phyloP scores from a whole-genome alignment of 2,329 filamentous ascomycete species.

The Venturia oleaginea region DNA sequence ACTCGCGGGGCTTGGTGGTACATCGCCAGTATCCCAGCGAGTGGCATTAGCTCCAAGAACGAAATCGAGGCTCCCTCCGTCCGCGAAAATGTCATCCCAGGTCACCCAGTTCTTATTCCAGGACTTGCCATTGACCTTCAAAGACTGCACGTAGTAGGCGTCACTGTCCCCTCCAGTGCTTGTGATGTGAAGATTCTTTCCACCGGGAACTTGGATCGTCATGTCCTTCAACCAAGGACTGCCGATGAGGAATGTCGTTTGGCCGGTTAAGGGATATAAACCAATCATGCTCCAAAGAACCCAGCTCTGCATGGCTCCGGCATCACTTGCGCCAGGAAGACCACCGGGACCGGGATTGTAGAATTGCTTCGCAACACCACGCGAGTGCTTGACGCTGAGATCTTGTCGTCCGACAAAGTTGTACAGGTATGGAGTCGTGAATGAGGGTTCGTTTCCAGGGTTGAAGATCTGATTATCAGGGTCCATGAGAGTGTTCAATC shows the following conservation, averaged over 20 bases:
- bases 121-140: slow-evolving; percentile 53
- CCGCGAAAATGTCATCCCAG: slow-evolving; percentile 57
- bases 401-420: slow-evolving; percentile 57
- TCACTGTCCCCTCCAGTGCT: slow-evolving; percentile 41
- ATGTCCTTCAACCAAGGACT: slow-evolving; percentile 37
- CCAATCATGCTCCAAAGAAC: slow-evolving; percentile 45
- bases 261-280: slow-evolving; percentile 58
- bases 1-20: slow-evolving; percentile 51
- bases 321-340: slow-evolving; percentile 61
- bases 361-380: slow-evolving; percentile 49
- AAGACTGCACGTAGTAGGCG: slow-evolving; percentile 52
- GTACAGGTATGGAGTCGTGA: slow-evolving; percentile 60
- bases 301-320: slow-evolving; percentile 65
- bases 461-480: slow-evolving; percentile 52
- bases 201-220: slow-evolving; percentile 48
- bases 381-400: slow-evolving; percentile 49
- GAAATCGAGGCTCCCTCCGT: slow-evolving; percentile 56
- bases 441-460: slow-evolving; percentile 58
- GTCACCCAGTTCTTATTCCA: slow-evolving; percentile 59
- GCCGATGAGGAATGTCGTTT: slow-evolving; percentile 57
- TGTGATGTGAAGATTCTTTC: slow-evolving; percentile 47
- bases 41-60: slow-evolving; percentile 46
- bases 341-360: slow-evolving; percentile 48
- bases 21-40: slow-evolving; percentile 50
- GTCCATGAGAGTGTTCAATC: slow-evolving; percentile 54